phyloP scores from a whole-genome alignment of 1,139 yeast species.

The Nadsonia commutata region DNA sequence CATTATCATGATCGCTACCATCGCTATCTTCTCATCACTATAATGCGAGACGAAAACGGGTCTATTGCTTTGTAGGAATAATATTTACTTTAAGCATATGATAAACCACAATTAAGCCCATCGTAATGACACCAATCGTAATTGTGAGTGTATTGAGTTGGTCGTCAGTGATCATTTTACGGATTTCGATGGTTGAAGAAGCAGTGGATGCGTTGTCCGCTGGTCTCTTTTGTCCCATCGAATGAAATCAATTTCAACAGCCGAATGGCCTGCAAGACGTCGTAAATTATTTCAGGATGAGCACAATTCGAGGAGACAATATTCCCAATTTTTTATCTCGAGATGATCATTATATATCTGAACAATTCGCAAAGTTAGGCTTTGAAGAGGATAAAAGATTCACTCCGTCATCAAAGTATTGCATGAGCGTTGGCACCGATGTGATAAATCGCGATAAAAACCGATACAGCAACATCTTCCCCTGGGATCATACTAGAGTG shows the following conservation, averaged over 20 bases:
- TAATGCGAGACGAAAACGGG: too few species aligned
- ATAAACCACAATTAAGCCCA: constrained; percentile 56
- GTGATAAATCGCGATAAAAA: constrained; percentile 26
- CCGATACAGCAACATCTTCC: constrained; percentile 41
- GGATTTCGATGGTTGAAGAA: too few species aligned
- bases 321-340: not conserved
- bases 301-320: too few species aligned
- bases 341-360: not conserved
- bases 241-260: too few species aligned
- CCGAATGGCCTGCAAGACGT: too few species aligned
- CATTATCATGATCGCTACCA: too few species aligned
- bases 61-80: not conserved
- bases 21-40: too few species aligned
- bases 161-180: constrained; percentile 60
- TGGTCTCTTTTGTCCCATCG: too few species aligned
- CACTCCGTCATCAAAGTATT: constrained; percentile 5
- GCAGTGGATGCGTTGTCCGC: too few species aligned
- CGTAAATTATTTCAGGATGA: too few species aligned
- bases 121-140: constrained; percentile 59
- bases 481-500: constrained; percentile 45
- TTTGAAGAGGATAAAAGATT: constrained; percentile 7
- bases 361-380: constrained; percentile 7
- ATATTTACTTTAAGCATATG: constrained; percentile 29
- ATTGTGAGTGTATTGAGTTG: constrained; percentile 65
- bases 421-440: not conserved